Conservation (phyloP, 768 basidiomycete genomes). For the Pseudohyphozyma bogoriensis region DNA sequence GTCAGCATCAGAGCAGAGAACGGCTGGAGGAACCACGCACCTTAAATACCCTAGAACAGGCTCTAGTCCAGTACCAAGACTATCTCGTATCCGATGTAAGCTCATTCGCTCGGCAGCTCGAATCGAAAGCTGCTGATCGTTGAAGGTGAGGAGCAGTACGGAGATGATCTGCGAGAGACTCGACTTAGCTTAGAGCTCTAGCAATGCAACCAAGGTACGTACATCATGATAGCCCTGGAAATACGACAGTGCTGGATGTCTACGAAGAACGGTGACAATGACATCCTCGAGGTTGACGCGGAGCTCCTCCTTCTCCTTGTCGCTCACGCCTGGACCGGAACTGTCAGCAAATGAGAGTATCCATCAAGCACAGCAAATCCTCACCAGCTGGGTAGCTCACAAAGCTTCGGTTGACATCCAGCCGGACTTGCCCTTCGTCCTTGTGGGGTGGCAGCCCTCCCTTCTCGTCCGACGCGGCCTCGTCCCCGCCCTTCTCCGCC, state of each 20-base stretch:
- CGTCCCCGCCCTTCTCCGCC: too few relatives aligned
- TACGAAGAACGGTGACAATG: conserved; percentile 38
- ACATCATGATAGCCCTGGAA: conserved; percentile 39
- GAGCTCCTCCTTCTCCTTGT: conserved; percentile 33
- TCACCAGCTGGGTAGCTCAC: conserved; percentile 38
- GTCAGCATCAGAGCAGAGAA: background rate
- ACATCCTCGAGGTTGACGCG: conserved; percentile 37
- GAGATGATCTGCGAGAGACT: conserved; percentile 39
- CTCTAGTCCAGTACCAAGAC: conserved; percentile 40
- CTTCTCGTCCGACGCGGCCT: too few relatives aligned
- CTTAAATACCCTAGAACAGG: conserved; percentile 41
- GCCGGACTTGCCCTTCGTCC: conserved; percentile 39
- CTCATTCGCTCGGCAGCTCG: conserved; percentile 35
- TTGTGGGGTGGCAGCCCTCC: too few relatives aligned
- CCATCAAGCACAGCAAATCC: too few relatives aligned
- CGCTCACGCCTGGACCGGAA: too few relatives aligned
- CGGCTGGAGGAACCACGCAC: conserved; percentile 25
- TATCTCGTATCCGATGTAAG: conserved; percentile 40
- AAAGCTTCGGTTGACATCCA: conserved; percentile 42
- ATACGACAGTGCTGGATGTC: conserved; percentile 38
- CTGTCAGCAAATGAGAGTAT: too few relatives aligned
- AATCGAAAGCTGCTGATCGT: conserved; percentile 18
- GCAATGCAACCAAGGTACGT: background rate
- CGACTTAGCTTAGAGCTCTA: background rate
- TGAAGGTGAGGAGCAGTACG: conserved; percentile 34